Evolutionary conservation across 352 stramenopile species (phyloP).

Genomic region (Phytophthora cactorum): DNA sequence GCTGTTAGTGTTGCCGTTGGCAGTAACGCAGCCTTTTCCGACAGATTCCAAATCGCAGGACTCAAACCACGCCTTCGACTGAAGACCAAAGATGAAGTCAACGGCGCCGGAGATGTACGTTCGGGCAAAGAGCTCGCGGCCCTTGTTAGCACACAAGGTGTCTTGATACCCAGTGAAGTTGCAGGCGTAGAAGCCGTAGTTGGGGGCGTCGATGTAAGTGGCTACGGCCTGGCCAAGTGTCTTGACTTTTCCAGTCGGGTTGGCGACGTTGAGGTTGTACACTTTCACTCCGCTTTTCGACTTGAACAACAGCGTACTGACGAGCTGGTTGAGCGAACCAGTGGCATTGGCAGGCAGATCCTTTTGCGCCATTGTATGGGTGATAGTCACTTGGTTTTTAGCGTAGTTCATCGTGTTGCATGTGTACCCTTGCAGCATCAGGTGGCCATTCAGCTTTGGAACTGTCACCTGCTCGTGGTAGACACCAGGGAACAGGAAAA

Average conservation of each 20-base stretch:
- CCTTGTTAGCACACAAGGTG: constrained; percentile 17
- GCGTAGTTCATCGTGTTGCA: constrained; percentile 22
- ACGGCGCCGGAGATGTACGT: constrained; percentile 23
- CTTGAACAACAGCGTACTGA: constrained; percentile 22
- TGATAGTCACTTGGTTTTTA: constrained; percentile 23
- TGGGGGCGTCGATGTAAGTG: background rate
- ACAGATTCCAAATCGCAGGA: constrained; percentile 13
- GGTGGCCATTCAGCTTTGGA: constrained; percentile 11
- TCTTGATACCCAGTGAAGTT: constrained; percentile 24
- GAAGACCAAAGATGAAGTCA: constrained; percentile 23
- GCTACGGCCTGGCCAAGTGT: background rate
- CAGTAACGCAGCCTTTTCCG: constrained; percentile 6
- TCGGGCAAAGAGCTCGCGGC: constrained; percentile 11
- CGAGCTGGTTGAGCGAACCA: constrained; percentile 4
- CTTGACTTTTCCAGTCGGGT: background rate
- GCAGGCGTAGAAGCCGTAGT: constrained; percentile 21
- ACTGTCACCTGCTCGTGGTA: constrained; percentile 24
- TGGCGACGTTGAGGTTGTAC: constrained; percentile 27
- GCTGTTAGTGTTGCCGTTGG: constrained; percentile 1
- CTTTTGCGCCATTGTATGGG: constrained; percentile 14
- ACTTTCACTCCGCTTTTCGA: constrained; percentile 18
- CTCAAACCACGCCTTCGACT: constrained; percentile 21
- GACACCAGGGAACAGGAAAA: constrained; percentile 23
- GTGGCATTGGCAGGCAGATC: constrained; percentile 10
- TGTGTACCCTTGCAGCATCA: constrained; percentile 25